Conservation (phyloP, 306 rosid genomes). For the Morella rubra region DNA sequence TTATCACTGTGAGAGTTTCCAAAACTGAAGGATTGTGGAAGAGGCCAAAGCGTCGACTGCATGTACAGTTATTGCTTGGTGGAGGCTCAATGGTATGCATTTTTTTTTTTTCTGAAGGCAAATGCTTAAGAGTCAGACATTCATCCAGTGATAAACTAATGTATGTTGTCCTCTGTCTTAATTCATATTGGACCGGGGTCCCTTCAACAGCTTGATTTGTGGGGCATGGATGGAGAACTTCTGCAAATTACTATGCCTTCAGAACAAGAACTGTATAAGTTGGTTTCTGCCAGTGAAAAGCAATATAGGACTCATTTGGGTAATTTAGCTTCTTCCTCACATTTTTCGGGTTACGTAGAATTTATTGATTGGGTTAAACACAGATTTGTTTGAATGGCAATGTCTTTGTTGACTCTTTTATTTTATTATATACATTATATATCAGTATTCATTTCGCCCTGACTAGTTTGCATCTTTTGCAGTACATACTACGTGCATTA, state of each 20-base stretch:
- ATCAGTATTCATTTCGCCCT: not conserved
- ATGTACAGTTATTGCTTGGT: constrained; percentile 76
- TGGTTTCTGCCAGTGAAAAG: constrained; percentile 63
- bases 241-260: constrained; percentile 64
- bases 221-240: constrained; percentile 88
- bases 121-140: constrained; percentile 22
- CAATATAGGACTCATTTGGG: constrained; percentile 54
- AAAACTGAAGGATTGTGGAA: constrained; percentile 80
- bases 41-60: constrained; percentile 71
- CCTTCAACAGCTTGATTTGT: constrained; percentile 57
- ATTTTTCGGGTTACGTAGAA: not conserved
- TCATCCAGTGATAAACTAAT: constrained; percentile 5
- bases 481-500: not conserved
- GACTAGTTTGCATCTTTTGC: not conserved
- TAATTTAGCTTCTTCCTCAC: constrained; percentile 21
- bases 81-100: constrained; percentile 78
- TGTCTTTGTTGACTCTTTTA: not conserved
- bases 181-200: constrained; percentile 15
- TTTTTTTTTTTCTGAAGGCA: constrained; percentile 20
- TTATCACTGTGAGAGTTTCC: constrained; percentile 59
- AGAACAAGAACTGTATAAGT: constrained; percentile 56
- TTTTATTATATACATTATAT: not conserved
- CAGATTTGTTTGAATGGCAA: not conserved
- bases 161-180: not conserved
- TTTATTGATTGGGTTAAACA: not conserved